Base-by-base conservation (phyloP, 1,284 basidiomycete genomes). In the Leccinum fallax region DNA sequence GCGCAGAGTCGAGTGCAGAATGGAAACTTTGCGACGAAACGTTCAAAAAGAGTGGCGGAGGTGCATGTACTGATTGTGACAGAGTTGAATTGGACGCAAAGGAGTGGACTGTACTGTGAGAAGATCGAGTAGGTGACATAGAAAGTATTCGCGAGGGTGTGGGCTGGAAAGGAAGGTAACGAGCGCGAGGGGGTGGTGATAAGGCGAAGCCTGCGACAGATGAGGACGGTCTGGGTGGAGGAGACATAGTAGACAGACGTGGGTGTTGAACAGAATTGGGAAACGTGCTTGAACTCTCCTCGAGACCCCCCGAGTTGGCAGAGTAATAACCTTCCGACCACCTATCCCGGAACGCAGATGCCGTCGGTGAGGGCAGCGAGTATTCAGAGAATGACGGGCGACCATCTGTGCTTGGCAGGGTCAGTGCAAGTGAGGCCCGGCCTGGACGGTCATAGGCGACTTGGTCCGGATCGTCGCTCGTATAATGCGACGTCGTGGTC, bases 291-390 rank as follows among this genome's bases (percentile, higher is more conserved):
- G 26, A n/a, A 28, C 40, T 24, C 55, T 64, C 63, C 56, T 64
- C 63, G 49, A 62, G 65, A 46, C 62, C 64, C 11, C 68, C 69
- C 53, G 71, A 73, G 26, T 61, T 61, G 16, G 65, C 67, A 32
- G 69, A 72, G 54, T 76, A 71, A 60, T 71, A 76, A 49, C 63
- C 70, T 32, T 74, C 71, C 5, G 72, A 70, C 63, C 64, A 73
- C 54, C 73, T 67, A 65, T 90, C 88, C 34, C 85, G 83, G 75
- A 92, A 91, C 13, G 86, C 87, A 26, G 89, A 90, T 15, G 81
- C 84, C 1, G 89, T 88, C 1, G 89, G 89, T 4, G 89, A 91
- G 4, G 82, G 77, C 56, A 78, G 77, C 15, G 80, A 79, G 69
- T 86, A 86, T 58, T 85, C 82, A 7, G 85, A 87, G 32, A 85